A percentile compares a stretch with the other conserved stretches of the same genome.
phyloP scores from a whole-genome alignment of 78 protist species.

The Trichosphaerium sp. region DNA sequence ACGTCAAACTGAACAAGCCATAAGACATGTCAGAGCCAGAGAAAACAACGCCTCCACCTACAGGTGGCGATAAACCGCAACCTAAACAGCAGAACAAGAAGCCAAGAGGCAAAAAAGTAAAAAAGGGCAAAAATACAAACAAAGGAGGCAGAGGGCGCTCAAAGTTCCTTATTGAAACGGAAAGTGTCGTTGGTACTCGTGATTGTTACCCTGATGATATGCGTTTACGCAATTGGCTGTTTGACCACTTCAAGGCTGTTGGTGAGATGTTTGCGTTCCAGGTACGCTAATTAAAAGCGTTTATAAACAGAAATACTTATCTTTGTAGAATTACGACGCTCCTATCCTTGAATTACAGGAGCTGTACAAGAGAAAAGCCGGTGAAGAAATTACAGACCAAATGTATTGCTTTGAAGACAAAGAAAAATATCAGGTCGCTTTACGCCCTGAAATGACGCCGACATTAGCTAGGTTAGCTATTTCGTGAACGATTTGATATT shows the following conservation, averaged over 20 bases:
- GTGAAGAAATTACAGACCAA: conserved; percentile 67
- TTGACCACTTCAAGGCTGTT: conserved; percentile 11
- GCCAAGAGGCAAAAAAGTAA: no score
- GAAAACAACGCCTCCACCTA: no score
- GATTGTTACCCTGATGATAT: conserved; percentile 61
- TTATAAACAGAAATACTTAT: no score
- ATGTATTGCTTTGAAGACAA: conserved; percentile 53
- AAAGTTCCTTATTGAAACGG: not conserved
- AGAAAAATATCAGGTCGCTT: conserved; percentile 23
- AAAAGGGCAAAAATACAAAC: no score
- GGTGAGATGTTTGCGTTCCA: conserved; percentile 29
- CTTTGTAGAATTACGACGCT: conserved; percentile 68
- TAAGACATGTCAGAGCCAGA: no score
- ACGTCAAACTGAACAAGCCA: no score
- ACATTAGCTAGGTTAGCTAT: conserved; percentile 59
- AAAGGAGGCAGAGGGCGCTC: no score
- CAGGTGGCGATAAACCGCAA: no score
- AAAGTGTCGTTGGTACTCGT: conserved; percentile 45
- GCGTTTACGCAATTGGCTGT: conserved; percentile 42
- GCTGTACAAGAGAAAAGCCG: conserved; percentile 64
- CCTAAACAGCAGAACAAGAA: no score
- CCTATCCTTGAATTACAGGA: conserved; percentile 60
- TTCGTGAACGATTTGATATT: no score
- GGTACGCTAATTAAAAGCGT: no score
- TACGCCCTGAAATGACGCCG: conserved; percentile 72